Percentiles rank a stretch among this genome's conserved stretches.
phyloP scores from a whole-genome alignment of 2,329 filamentous ascomycete species.

The Dactylonectria macrodidyma region DNA sequence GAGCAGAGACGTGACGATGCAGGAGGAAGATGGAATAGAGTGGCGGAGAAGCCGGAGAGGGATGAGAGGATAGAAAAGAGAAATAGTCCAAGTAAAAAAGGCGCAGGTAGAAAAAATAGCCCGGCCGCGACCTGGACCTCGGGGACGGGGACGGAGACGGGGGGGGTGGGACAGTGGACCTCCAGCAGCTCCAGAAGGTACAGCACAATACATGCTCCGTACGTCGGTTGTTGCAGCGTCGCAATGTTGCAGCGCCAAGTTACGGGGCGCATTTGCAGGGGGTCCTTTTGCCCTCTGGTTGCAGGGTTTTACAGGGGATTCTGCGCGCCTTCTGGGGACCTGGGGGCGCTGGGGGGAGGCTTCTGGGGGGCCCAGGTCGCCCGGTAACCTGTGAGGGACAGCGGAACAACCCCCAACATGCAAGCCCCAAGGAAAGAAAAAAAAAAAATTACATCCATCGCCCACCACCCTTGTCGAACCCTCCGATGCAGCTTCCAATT shows the following conservation, averaged over 20 bases:
- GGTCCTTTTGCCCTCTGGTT: neutral
- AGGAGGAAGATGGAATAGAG: constrained; percentile 44
- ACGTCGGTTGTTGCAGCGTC: neutral
- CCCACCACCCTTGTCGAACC: constrained; percentile 6
- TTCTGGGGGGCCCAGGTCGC: constrained; percentile 13
- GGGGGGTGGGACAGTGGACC: constrained; percentile 29
- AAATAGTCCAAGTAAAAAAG: constrained; percentile 50
- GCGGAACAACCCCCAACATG: constrained; percentile 27
- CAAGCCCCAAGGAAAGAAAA: constrained; percentile 7
- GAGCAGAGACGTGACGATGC: constrained; percentile 48
- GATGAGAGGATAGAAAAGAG: constrained; percentile 51
- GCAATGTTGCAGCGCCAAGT: constrained; percentile 1
- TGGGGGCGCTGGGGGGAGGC: constrained; percentile 2
- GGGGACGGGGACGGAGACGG: constrained; percentile 32
- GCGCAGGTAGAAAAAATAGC: constrained; percentile 50
- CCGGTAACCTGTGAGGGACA: constrained; percentile 19
- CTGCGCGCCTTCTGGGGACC: constrained; percentile 1
- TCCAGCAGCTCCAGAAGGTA: constrained; percentile 24
- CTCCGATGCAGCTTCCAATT: constrained; percentile 22
- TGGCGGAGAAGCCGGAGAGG: constrained; percentile 53
- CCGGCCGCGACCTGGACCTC: constrained; percentile 30
- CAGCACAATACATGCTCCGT: neutral
- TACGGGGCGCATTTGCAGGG: constrained; percentile 28
- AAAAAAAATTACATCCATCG: constrained; percentile 19
- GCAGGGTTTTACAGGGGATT: constrained; percentile 14